These are phyloP conservation scores for Pestalotiopsis sp. DNA, from an alignment of 2,329 filamentous ascomycete genomes.

Conservation along the genomic window DNA sequence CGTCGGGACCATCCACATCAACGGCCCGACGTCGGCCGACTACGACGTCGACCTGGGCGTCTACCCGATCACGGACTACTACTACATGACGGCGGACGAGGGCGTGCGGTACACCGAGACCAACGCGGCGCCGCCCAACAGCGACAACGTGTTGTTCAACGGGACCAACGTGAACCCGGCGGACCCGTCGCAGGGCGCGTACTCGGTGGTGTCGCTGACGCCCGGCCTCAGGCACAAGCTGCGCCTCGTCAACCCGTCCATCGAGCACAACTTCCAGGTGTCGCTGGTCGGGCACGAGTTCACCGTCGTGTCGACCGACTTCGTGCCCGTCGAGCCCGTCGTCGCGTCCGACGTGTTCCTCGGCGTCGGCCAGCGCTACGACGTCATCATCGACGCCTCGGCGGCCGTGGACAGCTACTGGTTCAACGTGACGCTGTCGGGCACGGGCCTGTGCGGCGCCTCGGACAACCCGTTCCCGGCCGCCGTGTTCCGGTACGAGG, in stretches of 20 bases:
- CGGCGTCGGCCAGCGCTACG: slow-evolving; percentile 46
- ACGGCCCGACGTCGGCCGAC: slow-evolving; percentile 47
- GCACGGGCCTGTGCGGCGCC: slow-evolving; percentile 29
- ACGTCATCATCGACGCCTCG: slow-evolving; percentile 46
- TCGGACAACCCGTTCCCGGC: slow-evolving; percentile 33
- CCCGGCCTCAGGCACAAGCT: slow-evolving; percentile 49
- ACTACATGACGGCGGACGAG: slow-evolving; percentile 35
- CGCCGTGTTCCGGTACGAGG: slow-evolving; percentile 39
- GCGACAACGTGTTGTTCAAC: slow-evolving; percentile 46
- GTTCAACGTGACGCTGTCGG: slow-evolving; percentile 36
- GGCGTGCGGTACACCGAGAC: slow-evolving; percentile 18
- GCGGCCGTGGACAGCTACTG: slow-evolving; percentile 38
- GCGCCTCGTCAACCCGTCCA: slow-evolving; percentile 52
- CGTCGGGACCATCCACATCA: slow-evolving; percentile 49
- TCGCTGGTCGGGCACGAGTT: slow-evolving; percentile 49
- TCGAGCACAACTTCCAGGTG: slow-evolving; percentile 47
- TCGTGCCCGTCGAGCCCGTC: slow-evolving; percentile 51
- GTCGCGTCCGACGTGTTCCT: slow-evolving; percentile 49
- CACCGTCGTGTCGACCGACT: slow-evolving; percentile 51
- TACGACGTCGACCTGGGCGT: slow-evolving; percentile 56
- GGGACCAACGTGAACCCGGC: slow-evolving; percentile 38
- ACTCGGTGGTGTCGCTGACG: slow-evolving; percentile 35
- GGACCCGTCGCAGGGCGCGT: slow-evolving; percentile 27
- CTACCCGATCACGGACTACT: slow-evolving; percentile 51
- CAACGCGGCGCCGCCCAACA: slow-evolving; percentile 28